Evolutionary conservation across 1,284 basidiomycete species (phyloP).

Genomic region (Pseudomicrostroma phylloplanum): DNA sequence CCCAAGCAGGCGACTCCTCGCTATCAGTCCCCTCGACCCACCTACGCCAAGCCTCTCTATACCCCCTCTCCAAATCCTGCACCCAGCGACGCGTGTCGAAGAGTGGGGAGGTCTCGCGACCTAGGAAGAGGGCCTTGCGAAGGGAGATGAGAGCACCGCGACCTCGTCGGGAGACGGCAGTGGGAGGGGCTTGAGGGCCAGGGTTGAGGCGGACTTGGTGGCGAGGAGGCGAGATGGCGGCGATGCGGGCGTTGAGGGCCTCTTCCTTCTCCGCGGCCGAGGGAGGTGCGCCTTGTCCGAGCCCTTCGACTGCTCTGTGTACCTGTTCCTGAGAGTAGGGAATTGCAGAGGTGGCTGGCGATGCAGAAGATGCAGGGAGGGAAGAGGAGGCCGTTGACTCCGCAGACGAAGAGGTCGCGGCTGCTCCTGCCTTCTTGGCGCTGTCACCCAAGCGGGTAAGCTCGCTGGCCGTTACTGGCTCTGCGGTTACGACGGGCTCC

Average conservation of each 20-base stretch:
- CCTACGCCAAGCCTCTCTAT: slow-evolving; percentile 57
- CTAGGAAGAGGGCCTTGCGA: slow-evolving; percentile 54
- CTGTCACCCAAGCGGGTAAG: background rate
- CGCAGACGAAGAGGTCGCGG: background rate
- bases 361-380: background rate
- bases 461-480: background rate
- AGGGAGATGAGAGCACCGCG: slow-evolving; percentile 25
- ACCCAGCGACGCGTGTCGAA: slow-evolving; percentile 61
- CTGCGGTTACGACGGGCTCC: slow-evolving; percentile 5
- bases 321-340: background rate
- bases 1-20: slow-evolving; percentile 53
- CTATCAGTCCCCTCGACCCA: slow-evolving; percentile 59
- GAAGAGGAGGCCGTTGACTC: background rate
- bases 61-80: slow-evolving; percentile 58
- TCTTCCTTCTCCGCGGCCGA: background rate
- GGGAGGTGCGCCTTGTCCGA: background rate
- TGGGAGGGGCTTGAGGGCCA: slow-evolving; percentile 18
- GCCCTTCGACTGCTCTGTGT: background rate
- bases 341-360: background rate
- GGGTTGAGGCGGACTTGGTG: slow-evolving; percentile 16
- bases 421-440: background rate
- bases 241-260: slow-evolving; percentile 9
- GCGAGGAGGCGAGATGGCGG: slow-evolving; percentile 17
- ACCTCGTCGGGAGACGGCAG: slow-evolving; percentile 24
- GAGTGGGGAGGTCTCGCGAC: slow-evolving; percentile 56